Percentiles rank a stretch among this genome's conserved stretches.
phyloP scores from a whole-genome alignment of 345 rosid species.

The Corchorus olitorius region DNA sequence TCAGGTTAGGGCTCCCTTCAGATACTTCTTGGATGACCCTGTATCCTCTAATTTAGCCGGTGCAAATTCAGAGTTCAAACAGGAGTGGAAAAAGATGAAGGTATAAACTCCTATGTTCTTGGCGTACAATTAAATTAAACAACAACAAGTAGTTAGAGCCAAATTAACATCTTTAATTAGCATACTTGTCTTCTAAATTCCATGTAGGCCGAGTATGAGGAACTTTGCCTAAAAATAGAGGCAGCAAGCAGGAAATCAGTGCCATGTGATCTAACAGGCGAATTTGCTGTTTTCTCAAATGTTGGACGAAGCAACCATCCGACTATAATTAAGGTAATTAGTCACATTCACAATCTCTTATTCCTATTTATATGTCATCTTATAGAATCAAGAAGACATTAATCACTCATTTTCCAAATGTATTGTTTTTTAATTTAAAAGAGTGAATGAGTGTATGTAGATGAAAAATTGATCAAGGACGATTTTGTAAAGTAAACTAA shows the following conservation, averaged over 20 bases:
- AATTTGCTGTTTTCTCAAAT: conserved; percentile 44
- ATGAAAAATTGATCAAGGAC: no score
- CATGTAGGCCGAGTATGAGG: conserved; percentile 49
- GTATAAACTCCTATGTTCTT: conserved; percentile 36
- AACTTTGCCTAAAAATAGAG: conserved; percentile 44
- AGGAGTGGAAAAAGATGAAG: conserved; percentile 51
- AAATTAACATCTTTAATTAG: background rate
- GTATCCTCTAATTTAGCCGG: background rate
- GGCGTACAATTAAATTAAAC: no score
- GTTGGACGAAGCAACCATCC: conserved; percentile 49
- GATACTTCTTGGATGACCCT: conserved; percentile 41
- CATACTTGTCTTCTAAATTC: background rate
- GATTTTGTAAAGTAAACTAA: no score
- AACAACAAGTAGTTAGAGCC: background rate
- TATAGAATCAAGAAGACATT: no score
- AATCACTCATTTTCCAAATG: no score
- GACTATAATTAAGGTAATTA: conserved; percentile 58
- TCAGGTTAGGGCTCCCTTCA: conserved; percentile 67
- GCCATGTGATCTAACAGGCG: conserved; percentile 30
- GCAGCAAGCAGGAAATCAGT: conserved; percentile 27
- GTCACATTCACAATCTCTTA: no score
- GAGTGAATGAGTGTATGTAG: no score
- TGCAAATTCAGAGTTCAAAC: conserved; percentile 43
- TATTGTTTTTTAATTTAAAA: no score
- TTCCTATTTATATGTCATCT: no score